Base-by-base conservation (phyloP, 495 filamentous ascomycete genomes). In the Penicillium lagena region DNA sequence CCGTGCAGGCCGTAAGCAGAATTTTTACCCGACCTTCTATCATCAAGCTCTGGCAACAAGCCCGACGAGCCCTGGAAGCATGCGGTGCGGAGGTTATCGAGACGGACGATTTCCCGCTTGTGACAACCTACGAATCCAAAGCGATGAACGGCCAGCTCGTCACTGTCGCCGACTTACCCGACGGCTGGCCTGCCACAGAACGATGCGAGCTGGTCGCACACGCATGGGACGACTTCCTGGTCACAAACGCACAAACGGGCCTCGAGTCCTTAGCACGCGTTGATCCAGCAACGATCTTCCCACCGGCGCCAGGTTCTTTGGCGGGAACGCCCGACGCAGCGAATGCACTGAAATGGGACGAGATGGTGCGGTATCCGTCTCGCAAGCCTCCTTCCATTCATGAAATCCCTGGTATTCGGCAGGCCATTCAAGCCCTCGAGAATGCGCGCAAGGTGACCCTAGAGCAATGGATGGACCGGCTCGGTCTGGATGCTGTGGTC, bases 171-270 rank as follows among this genome's bases (percentile, higher is more conserved):
- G 55, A 49, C 27, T 55, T 67, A 11, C 63, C 60, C 35, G 59
- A 60, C 4, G 55, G 54, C 22, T 67, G 63, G 63, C 39, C 46
- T 5, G 51, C 43, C n/a, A 52, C 60, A 35, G 64, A 67, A 42
- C 51, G 62, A 49, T 52, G 62, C 33, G 55, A 67, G 28, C 51
- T 67, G 9, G 54, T 65, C 10, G 52, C 62, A 1, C 59, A 65
- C 36, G 52, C 58, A 8, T 67, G 64, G 62, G 64, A 65, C 40
- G 62, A 67, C 29, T 67, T 66, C 32, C 39, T 66, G 14, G 34
- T 43, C 0, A 11, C 45, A 9, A 67, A 67, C 22, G 51, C 39
- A 2, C 61, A 67, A 32, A 40, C 52, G 11, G 58, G 50, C 7
- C 47, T 63, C 9, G 31, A 55, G 1, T 55, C 59, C 29, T 40